These are phyloP conservation scores for Hirsutella minnesotensis DNA, from an alignment of 2,329 filamentous ascomycete genomes.

Conservation along the genomic window DNA sequence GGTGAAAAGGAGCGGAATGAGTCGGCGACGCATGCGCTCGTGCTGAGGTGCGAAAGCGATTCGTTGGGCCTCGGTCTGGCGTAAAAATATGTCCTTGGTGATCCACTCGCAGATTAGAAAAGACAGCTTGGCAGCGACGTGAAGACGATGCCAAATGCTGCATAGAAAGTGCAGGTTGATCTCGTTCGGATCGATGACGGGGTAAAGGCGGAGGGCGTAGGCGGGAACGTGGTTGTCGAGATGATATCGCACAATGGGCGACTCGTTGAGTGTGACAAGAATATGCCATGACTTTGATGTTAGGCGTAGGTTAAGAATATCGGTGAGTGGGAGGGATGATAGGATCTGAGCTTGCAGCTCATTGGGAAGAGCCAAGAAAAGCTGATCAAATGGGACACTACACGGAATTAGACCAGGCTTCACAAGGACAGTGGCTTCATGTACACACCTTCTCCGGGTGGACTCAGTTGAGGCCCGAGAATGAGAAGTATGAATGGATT, in stretches of 20 bases:
- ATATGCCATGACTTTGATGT: slow-evolving; percentile 48
- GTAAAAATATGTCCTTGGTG: slow-evolving; percentile 52
- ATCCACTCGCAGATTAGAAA: slow-evolving; percentile 52
- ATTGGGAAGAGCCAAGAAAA: slow-evolving; percentile 46
- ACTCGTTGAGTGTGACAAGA: slow-evolving; percentile 48
- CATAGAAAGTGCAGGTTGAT: slow-evolving; percentile 50
- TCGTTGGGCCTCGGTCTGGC: slow-evolving; percentile 41
- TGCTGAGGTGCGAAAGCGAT: slow-evolving; percentile 47
- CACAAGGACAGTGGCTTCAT: slow-evolving; percentile 4
- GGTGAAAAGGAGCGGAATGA: slow-evolving; percentile 53
- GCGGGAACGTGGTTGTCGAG: slow-evolving; percentile 46
- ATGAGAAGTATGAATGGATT: slow-evolving; percentile 5
- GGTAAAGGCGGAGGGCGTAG: slow-evolving; percentile 49
- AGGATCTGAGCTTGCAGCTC: slow-evolving; percentile 54
- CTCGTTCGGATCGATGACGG: slow-evolving; percentile 31
- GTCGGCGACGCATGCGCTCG: slow-evolving; percentile 51
- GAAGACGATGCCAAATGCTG: slow-evolving; percentile 52
- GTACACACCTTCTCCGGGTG: slow-evolving; percentile 19
- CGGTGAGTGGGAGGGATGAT: slow-evolving; percentile 45
- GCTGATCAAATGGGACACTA: slow-evolving; percentile 38
- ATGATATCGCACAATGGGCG: slow-evolving; percentile 49
- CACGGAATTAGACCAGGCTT: slow-evolving; percentile 7
- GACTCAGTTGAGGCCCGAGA: slow-evolving; percentile 14
- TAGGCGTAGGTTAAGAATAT: slow-evolving; percentile 46
- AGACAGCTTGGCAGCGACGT: slow-evolving; percentile 51